Base-by-base conservation (phyloP, 345 rosid species). In the Syzygium jambos region DNA sequence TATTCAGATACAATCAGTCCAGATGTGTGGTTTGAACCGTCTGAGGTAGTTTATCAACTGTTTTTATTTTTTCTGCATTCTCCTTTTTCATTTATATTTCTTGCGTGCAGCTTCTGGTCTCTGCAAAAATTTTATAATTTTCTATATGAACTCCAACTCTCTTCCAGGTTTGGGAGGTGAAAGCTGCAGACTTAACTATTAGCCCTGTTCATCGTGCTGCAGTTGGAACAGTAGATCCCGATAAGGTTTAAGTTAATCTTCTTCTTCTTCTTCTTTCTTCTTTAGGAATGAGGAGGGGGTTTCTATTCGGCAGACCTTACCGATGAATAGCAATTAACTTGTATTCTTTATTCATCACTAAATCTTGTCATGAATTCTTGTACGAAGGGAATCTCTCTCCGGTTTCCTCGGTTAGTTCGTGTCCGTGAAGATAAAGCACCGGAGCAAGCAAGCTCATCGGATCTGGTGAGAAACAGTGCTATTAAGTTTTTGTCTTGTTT, bases 121-220 rank as follows among this genome's bases (percentile, higher is more conserved):
- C 82, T 38, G 49, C 15, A 38, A 73, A 19, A 73, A 19, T 9
- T 59, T 84, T 53, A 34, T 30, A 13, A 15, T 23, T 54, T 85
- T 52, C 84, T 30, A 51, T 46, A n/a, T 23, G 73, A 2, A 12
- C 27, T 3, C 27, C 14, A 2, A 73, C 49, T 29, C 65, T 57
- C 55, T 87, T 86, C 83, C 89, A 96, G 99, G 99, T 98, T 29
- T 98, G 99, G 99, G 98, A 98, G 93, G 99, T 98, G 86, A 96
- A 95, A 94, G 99, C 98, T 90, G 98, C 99, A 86, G 99, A 98
- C 89, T 90, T 96, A 89, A 96, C 99, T 61, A 94, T 96, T 88
- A 98, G 99, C 89, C 99, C 99, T 83, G 98, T 95, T 89, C 92
- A 96, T 90, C 92, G 92, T 90, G 99, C 99, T 73, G 99, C 99